Percentiles rank a stretch among this genome's conserved stretches.
Conservation (phyloP, 805 yeast species). For the Priceomyces carsonii region DNA sequence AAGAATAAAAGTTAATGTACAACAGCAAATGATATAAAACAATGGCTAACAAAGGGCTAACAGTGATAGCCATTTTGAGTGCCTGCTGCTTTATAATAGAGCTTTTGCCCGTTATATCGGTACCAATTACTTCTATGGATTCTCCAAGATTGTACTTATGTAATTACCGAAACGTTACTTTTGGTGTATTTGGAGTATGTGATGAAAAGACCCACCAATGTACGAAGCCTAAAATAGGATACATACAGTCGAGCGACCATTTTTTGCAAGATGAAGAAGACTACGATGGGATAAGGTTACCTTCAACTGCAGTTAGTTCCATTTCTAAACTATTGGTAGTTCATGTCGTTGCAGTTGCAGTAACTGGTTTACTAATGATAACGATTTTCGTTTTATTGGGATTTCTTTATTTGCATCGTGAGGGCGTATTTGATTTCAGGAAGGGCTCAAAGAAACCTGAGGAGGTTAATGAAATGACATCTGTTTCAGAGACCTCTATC, state of each 20-base stretch:
- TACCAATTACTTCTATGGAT: slow-evolving; percentile 33
- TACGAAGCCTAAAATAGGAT: slow-evolving; percentile 38
- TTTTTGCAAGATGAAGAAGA: slow-evolving; percentile 11
- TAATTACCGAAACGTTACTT: slow-evolving; percentile 30
- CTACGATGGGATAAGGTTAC: slow-evolving; percentile 32
- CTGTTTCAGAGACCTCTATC: neutral
- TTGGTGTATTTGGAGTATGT: slow-evolving; percentile 48
- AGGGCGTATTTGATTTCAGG: no score
- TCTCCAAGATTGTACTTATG: slow-evolving; percentile 32
- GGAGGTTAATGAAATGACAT: neutral
- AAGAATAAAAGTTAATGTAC: neutral
- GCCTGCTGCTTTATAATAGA: slow-evolving; percentile 35
- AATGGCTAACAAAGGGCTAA: slow-evolving; percentile 23
- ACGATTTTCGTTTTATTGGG: slow-evolving; percentile 6
- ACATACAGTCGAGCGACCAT: slow-evolving; percentile 24
- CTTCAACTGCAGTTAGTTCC: slow-evolving; percentile 39
- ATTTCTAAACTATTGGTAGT: slow-evolving; percentile 43
- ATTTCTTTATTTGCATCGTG: neutral
- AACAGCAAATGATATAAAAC: neutral
- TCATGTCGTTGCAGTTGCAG: slow-evolving; percentile 40
- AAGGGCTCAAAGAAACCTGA: neutral
- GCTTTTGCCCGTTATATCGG: slow-evolving; percentile 41
- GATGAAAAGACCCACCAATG: slow-evolving; percentile 26
- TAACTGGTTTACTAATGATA: slow-evolving; percentile 22
- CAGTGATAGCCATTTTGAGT: slow-evolving; percentile 27